Percentiles rank a stretch among this genome's conserved stretches.
These are phyloP conservation scores for Scheffersomyces segobiensis DNA, from an alignment of 1,139 yeast species.

Conservation along the genomic window DNA sequence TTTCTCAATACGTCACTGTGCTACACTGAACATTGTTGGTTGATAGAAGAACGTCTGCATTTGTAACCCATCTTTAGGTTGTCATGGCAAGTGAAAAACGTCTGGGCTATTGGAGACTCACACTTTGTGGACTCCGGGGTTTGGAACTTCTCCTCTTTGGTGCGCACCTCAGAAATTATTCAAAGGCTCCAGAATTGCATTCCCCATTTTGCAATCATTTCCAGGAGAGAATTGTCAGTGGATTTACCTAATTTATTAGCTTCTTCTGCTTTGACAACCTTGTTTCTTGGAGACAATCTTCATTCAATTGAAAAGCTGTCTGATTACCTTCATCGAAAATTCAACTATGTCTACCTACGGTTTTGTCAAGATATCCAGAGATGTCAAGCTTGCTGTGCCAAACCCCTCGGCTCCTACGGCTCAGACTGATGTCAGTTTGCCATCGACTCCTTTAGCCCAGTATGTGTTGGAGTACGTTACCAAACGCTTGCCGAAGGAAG, in stretches of 20 bases:
- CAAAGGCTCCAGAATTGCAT: not conserved
- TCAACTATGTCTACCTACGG: slow-evolving; percentile 31
- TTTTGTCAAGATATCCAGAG: slow-evolving; percentile 32
- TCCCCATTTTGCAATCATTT: not conserved
- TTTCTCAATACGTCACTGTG: not conserved
- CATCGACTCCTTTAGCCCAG: slow-evolving; percentile 21
- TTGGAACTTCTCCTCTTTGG: not conserved
- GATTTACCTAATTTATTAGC: not conserved
- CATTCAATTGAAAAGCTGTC: too few relatives aligned
- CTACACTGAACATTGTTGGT: not conserved
- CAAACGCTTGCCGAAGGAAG: slow-evolving; percentile 24
- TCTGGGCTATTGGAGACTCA: not conserved
- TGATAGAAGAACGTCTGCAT: not conserved
- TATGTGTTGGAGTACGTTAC: slow-evolving; percentile 25
- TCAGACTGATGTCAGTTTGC: slow-evolving; percentile 22
- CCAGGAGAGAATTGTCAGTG: not conserved
- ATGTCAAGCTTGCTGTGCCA: slow-evolving; percentile 27
- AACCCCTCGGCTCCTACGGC: slow-evolving; percentile 27
- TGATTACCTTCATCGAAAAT: not conserved
- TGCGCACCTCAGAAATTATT: not conserved
- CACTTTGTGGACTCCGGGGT: not conserved
- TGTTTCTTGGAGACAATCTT: too few relatives aligned
- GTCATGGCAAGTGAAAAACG: not conserved
- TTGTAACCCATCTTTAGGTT: not conserved
- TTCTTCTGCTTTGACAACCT: too few relatives aligned